A percentile compares a stretch with the other conserved stretches of the same genome.
phyloP scores from a whole-genome alignment of 23 red algal genomes.

The Agarophyton chilense region DNA sequence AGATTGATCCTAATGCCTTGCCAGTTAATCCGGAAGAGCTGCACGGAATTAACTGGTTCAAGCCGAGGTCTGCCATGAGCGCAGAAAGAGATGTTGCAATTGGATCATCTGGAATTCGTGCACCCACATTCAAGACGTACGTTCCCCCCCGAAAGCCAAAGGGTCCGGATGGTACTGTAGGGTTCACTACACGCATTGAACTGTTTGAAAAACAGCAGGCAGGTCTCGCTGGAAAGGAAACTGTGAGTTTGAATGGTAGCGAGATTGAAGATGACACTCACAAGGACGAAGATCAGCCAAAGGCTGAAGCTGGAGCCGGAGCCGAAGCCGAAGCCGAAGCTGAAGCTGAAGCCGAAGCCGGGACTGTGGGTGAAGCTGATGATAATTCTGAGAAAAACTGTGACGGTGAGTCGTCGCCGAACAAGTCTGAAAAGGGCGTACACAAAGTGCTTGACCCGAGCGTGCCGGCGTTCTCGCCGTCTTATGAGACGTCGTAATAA shows the following conservation, averaged over 20 bases:
- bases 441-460: slow-evolving; percentile 52
- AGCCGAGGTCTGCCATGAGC: slow-evolving; percentile 21
- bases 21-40: background rate
- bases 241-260: background rate
- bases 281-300: background rate
- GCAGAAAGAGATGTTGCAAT: background rate
- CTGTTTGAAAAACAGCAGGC: background rate
- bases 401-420: background rate
- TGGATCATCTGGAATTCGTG: slow-evolving; percentile 23
- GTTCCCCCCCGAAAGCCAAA: slow-evolving; percentile 49
- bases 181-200: slow-evolving; percentile 29
- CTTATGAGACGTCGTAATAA: background rate
- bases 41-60: slow-evolving; percentile 62
- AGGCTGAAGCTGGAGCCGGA: background rate
- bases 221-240: too few relatives aligned
- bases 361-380: background rate
- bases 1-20: background rate
- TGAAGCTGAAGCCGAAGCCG: background rate
- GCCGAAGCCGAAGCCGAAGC: background rate
- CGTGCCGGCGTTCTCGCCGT: slow-evolving; percentile 54
- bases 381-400: background rate
- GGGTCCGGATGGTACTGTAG: slow-evolving; percentile 68
- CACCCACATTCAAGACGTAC: slow-evolving; percentile 43
- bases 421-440: background rate
- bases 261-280: background rate